Evolutionary conservation across 2,329 filamentous ascomycete genomes (phyloP), one percentile per base, ranked within the genome.

Genomic region (Chaetomium sp.): DNA sequence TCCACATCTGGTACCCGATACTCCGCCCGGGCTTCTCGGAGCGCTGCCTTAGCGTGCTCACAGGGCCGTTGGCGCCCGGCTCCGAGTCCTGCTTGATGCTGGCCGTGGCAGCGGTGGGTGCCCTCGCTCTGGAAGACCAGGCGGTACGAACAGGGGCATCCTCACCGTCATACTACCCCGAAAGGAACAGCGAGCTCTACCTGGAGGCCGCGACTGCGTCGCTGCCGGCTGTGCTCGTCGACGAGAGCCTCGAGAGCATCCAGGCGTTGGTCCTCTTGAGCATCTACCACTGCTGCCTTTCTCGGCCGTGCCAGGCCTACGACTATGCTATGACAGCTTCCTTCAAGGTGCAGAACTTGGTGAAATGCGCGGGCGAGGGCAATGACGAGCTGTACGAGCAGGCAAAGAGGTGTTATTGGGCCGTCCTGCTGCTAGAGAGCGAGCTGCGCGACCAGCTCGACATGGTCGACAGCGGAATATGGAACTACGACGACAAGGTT

Each of bases 351-450:
- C 48, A 50, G 37, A 50, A 50, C 19, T 10, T 50, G 3, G 27
- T 50, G 10, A 50, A 50, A 35, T 34, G 48, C 11, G 48, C 35
- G 37, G 19, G 35, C 38, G 37, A 42, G 48, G 48, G 38, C 37
- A 42, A 34, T 19, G 37, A 34, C 37, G 48, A 50, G 38, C 48
- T 50, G 37, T 50, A 50, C 37, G 48, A 50, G 11, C 48, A 50
- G 48, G 48, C 48, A 41, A 50, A 50, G 48, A 50, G 48, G 48
- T 50, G 48, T 35, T 50, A 50, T 42, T 50, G 48, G 48, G 48
- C 37, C 4, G 48, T 50, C 11, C 48, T 50, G 8, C 48, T 50
- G 48, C 48, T 50, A 34, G 48, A 50, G 48, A 42, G 48, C 37
- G 48, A 50, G 7, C 48, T 50, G 9, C 48, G 48, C 37, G 48